Base-by-base conservation (phyloP, 1,284 basidiomycete genomes). In the Ustanciosporium gigantosporum region DNA sequence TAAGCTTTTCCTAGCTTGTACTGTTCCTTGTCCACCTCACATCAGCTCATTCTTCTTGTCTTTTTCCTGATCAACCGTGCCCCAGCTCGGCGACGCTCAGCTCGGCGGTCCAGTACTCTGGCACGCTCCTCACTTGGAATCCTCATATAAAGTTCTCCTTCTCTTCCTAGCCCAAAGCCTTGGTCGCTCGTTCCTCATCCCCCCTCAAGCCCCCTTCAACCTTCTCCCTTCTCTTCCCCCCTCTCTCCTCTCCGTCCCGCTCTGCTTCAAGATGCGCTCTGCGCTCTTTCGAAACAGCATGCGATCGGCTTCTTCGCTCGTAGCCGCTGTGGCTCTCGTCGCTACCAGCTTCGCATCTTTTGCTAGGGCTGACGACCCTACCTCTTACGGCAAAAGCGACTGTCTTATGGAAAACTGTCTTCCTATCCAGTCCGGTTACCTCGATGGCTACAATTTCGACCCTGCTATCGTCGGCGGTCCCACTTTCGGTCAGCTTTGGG, bases 391-490 rank as follows among this genome's bases (percentile, higher is more conserved):
- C 25, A 41, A 13, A 19, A 25, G 31, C 13, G 46, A 49, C 34
- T 49, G 46, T 21, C 16, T 38, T 14, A 49, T 42, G 40, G 46
- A 41, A 19, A 49, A 49, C 20, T 49, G 46, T 23, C 16, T 24
- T 13, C 46, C 37, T 4, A 36, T 23, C 19, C 42, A 41, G 23
- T 36, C 31, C 5, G 49, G 49, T 16, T 52, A 52, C 19, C 38
- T 52, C 5, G 49, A 52, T 3, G 49, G 49, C 3, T 46, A 52
- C 49, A 45, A 52, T 24, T 52, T 52, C 23, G 49, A 52, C 25
- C 49, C 49, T 9, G 43, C 49, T 23, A 37, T 52, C 23, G 49
- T 52, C 15, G 46, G 46, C 5, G 40, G 46, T 15, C 25, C 46
- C 5, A 37, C 39, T 15, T 49, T 16, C 6, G 46, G 46, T 16